Conservation (phyloP, 768 basidiomycete genomes). For the Coprinopsis marcescibilis region DNA sequence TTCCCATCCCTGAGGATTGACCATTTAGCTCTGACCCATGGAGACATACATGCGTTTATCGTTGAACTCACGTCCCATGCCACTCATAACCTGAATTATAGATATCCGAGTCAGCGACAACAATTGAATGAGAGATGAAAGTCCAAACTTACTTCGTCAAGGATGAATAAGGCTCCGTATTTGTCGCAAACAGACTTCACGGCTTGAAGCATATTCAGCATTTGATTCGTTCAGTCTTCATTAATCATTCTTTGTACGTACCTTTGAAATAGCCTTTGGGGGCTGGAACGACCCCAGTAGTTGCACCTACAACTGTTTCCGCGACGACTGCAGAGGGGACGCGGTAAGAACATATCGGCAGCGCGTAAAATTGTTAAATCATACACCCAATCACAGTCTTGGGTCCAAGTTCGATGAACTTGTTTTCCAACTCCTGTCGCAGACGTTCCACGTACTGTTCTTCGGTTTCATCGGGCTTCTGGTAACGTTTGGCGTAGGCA, state of each 20-base stretch:
- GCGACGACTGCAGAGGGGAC: conserved; percentile 52
- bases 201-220: conserved; percentile 27
- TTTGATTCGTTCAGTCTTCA: not conserved
- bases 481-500: conserved; percentile 79
- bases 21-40: not conserved
- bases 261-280: conserved; percentile 80
- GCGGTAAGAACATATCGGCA: not conserved
- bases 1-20: conserved; percentile 67
- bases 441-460: conserved; percentile 77
- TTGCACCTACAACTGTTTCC: conserved; percentile 85
- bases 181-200: conserved; percentile 81
- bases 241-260: conserved; percentile 11
- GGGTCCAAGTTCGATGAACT: conserved; percentile 77
- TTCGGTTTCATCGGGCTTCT: conserved; percentile 61
- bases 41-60: not conserved
- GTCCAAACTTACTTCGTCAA: conserved; percentile 62
- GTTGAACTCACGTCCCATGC: conserved; percentile 73
- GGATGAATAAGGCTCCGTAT: conserved; percentile 71
- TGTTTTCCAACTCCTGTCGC: conserved; percentile 76
- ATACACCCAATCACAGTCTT: conserved; percentile 78
- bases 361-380: conserved; percentile 21
- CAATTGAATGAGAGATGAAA: not conserved
- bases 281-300: conserved; percentile 68
- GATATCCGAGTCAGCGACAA: not conserved
- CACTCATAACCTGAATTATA: conserved; percentile 66